A percentile compares a stretch with the other conserved stretches of the same genome.
Evolutionary conservation across 148 eudicot genomes (phyloP).

Genomic region (Cornus controversa): DNA sequence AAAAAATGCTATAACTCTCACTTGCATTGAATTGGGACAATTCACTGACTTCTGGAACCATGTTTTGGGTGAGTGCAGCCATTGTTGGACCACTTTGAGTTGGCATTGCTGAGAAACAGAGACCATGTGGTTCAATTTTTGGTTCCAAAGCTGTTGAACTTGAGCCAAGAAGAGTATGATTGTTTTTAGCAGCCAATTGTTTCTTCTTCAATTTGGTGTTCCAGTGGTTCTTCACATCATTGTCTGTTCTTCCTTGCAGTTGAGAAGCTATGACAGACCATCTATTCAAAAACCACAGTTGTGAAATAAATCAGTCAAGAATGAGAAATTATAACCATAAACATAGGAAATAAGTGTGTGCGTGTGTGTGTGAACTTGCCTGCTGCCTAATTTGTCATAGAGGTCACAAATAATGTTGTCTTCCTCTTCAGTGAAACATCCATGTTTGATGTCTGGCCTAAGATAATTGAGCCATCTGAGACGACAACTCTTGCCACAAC

Average conservation of each 20-base stretch:
- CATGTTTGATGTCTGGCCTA: slow-evolving; percentile 72
- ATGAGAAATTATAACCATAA: too few relatives aligned
- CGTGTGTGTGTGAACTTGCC: slow-evolving; percentile 28
- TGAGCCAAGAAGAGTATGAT: not conserved
- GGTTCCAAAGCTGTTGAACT: slow-evolving; percentile 8
- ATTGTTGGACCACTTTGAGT: slow-evolving; percentile 22
- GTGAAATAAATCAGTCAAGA: not conserved
- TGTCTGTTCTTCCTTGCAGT: slow-evolving; percentile 75
- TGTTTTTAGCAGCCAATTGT: slow-evolving; percentile 16
- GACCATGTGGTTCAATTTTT: slow-evolving; percentile 2
- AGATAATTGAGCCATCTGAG: slow-evolving; percentile 80
- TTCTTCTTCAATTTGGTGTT: slow-evolving; percentile 78
- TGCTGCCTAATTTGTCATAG: slow-evolving; percentile 59
- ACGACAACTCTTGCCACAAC: slow-evolving; percentile 78
- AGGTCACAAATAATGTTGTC: slow-evolving; percentile 52
- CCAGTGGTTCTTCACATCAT: slow-evolving; percentile 82
- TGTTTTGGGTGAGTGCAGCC: not conserved
- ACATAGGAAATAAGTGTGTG: not conserved
- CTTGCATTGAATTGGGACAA: not conserved
- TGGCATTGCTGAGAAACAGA: not conserved
- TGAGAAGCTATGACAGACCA: slow-evolving; percentile 80
- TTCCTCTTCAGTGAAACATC: slow-evolving; percentile 61
- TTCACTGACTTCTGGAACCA: not conserved
- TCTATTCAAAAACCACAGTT: slow-evolving; percentile 24
- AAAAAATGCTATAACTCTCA: not conserved